Conservation (phyloP, 371 early-diverging fungal genomes). For the Cokeromyces recurvatus region DNA sequence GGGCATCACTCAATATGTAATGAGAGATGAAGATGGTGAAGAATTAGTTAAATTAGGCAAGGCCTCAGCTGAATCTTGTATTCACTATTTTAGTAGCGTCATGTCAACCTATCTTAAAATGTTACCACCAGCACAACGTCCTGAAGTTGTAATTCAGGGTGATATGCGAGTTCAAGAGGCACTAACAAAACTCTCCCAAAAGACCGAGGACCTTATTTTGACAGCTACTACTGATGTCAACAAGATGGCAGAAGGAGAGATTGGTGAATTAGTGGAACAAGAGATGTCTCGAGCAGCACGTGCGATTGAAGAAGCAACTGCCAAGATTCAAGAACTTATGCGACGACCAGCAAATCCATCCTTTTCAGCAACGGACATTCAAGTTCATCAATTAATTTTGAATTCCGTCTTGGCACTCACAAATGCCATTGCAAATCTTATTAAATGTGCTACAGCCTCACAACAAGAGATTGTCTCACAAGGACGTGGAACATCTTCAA, state of each 20-base stretch:
- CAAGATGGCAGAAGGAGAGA: constrained; percentile 69
- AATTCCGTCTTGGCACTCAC: constrained; percentile 90
- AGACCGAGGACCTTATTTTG: constrained; percentile 73
- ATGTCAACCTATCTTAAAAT: constrained; percentile 74
- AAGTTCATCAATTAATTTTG: constrained; percentile 89
- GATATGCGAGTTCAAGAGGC: constrained; percentile 74
- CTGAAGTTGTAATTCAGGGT: constrained; percentile 67
- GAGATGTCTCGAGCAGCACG: constrained; percentile 91
- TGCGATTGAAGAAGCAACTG: constrained; percentile 90
- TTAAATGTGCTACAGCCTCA: constrained; percentile 88
- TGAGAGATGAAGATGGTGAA: constrained; percentile 76
- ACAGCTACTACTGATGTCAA: constrained; percentile 68
- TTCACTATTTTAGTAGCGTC: constrained; percentile 80
- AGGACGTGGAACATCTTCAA: constrained; percentile 81
- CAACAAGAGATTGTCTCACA: constrained; percentile 97
- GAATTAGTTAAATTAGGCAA: constrained; percentile 71
- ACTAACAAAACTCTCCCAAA: constrained; percentile 64
- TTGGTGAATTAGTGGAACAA: constrained; percentile 88
- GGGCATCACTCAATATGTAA: constrained; percentile 82
- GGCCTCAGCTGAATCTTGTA: constrained; percentile 58
- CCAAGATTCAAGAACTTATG: constrained; percentile 76
- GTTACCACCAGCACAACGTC: constrained; percentile 66
- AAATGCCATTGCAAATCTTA: constrained; percentile 91
- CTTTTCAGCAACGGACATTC: constrained; percentile 70
- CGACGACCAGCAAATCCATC: constrained; percentile 68